phyloP scores from a whole-genome alignment of 2,329 filamentous ascomycete genomes.

The Colletotrichum lupini region DNA sequence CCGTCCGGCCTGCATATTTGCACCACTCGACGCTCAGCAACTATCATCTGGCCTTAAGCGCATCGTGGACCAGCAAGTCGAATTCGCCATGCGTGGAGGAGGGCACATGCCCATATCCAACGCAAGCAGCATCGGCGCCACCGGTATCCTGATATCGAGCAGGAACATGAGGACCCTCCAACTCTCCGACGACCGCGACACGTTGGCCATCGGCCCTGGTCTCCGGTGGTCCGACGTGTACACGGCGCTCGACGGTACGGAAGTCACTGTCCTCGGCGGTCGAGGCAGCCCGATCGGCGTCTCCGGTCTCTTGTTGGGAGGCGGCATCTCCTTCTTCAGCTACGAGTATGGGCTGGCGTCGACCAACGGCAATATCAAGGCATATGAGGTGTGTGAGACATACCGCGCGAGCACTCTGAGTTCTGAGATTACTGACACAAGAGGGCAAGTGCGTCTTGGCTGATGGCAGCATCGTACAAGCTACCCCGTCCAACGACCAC shows the following conservation, averaged over 20 bases:
- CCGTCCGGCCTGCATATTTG: not conserved
- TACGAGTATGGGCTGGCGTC: not conserved
- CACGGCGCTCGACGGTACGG: not conserved
- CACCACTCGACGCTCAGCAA: too few species aligned
- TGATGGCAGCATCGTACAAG: conserved; percentile 56
- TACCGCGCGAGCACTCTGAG: not conserved
- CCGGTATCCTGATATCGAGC: too few species aligned
- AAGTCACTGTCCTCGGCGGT: not conserved
- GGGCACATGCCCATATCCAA: too few species aligned
- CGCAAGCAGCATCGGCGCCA: too few species aligned
- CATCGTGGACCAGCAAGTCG: too few species aligned
- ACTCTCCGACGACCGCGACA: not conserved
- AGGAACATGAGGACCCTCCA: too few species aligned
- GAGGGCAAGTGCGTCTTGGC: conserved; percentile 55
- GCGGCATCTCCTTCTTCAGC: not conserved
- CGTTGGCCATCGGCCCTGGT: not conserved
- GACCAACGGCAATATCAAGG: not conserved
- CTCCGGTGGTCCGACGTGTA: not conserved
- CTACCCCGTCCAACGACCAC: conserved; percentile 45
- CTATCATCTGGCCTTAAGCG: too few species aligned
- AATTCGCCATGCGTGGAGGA: too few species aligned
- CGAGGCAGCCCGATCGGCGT: not conserved
- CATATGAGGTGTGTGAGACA: not conserved
- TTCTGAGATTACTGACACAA: not conserved
- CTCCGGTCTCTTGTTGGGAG: not conserved